Evolutionary conservation across 768 basidiomycete species (phyloP).

Genomic region (Lanmaoa pseudosensibilis): DNA sequence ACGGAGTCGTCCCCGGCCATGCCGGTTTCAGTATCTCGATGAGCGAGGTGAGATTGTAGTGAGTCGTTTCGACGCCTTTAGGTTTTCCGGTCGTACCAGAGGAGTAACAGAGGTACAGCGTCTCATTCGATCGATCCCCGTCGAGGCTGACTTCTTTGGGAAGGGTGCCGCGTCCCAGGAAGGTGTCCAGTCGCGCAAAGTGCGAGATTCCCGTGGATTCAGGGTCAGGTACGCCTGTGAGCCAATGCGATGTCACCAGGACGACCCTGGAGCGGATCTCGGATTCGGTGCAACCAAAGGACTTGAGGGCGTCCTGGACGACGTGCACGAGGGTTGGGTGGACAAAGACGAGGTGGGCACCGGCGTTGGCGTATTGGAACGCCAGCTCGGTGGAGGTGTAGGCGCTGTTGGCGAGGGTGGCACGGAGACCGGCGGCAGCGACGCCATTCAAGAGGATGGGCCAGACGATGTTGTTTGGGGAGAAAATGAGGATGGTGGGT

Average conservation of each 20-base stretch:
- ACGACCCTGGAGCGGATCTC: slow-evolving; percentile 58
- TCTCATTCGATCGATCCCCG: slow-evolving; percentile 53
- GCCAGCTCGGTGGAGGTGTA: slow-evolving; percentile 70
- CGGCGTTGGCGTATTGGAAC: slow-evolving; percentile 69
- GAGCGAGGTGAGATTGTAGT: slow-evolving; percentile 65
- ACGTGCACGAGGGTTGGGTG: slow-evolving; percentile 59
- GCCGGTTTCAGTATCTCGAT: slow-evolving; percentile 48
- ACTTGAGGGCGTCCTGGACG: slow-evolving; percentile 57
- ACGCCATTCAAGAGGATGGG: slow-evolving; percentile 45
- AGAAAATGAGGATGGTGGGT: slow-evolving; percentile 58
- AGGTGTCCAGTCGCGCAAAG: slow-evolving; percentile 43
- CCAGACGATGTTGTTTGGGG: slow-evolving; percentile 64
- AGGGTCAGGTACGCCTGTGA: slow-evolving; percentile 31
- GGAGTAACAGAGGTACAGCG: slow-evolving; percentile 62
- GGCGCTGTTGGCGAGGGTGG: slow-evolving; percentile 71
- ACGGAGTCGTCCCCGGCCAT: slow-evolving; percentile 42
- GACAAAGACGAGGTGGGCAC: slow-evolving; percentile 61
- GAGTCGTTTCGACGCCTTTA: slow-evolving; percentile 71
- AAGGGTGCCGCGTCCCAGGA: slow-evolving; percentile 53
- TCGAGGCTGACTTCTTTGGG: slow-evolving; percentile 55
- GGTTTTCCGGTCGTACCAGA: slow-evolving; percentile 77
- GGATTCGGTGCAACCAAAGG: slow-evolving; percentile 43
- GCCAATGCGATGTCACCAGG: slow-evolving; percentile 53
- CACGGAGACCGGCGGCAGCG: slow-evolving; percentile 65
- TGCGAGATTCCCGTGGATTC: slow-evolving; percentile 35